A percentile compares a stretch with the other conserved stretches of the same genome.
phyloP scores from a whole-genome alignment of 1,284 basidiomycete species.

The Thecaphora thlaspeos region DNA sequence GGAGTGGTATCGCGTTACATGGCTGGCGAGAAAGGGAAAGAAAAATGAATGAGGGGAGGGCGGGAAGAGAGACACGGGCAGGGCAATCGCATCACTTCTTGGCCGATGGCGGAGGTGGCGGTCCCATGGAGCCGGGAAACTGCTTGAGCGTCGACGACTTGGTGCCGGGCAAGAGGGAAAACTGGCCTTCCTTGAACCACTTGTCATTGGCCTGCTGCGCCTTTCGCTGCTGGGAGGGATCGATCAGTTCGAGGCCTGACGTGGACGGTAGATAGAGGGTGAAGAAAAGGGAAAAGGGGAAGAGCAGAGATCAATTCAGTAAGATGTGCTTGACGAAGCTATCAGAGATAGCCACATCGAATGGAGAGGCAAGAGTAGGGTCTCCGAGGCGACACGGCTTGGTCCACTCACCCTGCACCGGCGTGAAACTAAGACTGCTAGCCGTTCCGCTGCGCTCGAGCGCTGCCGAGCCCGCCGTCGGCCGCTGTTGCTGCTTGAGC shows the following conservation, averaged over 20 bases:
- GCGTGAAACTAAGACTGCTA: constrained; percentile 75
- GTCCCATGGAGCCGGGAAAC: constrained; percentile 22
- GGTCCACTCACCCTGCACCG: constrained; percentile 70
- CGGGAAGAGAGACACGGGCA: too few species aligned
- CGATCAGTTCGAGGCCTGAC: constrained; percentile 56
- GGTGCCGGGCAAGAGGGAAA: constrained; percentile 47
- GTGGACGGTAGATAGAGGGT: too few species aligned
- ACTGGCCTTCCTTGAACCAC: constrained; percentile 59
- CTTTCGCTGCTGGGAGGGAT: constrained; percentile 55
- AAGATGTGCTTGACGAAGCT: too few species aligned
- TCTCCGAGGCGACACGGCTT: too few species aligned
- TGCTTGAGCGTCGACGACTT: neutral
- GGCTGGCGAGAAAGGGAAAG: too few species aligned
- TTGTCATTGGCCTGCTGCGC: constrained; percentile 57
- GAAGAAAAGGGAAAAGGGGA: neutral
- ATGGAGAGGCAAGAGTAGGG: too few species aligned
- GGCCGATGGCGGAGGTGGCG: constrained; percentile 12
- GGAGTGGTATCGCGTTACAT: too few species aligned
- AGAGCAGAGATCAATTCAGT: too few species aligned
- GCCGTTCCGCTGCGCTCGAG: constrained; percentile 4
- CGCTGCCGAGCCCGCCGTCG: constrained; percentile 65
- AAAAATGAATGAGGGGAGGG: too few species aligned
- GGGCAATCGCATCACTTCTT: constrained; percentile 7
- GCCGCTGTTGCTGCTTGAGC: constrained; percentile 67
- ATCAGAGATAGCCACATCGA: too few species aligned